Evolutionary conservation across 2,329 filamentous ascomycete species (phyloP).

Genomic region (Ascochyta lentis): DNA sequence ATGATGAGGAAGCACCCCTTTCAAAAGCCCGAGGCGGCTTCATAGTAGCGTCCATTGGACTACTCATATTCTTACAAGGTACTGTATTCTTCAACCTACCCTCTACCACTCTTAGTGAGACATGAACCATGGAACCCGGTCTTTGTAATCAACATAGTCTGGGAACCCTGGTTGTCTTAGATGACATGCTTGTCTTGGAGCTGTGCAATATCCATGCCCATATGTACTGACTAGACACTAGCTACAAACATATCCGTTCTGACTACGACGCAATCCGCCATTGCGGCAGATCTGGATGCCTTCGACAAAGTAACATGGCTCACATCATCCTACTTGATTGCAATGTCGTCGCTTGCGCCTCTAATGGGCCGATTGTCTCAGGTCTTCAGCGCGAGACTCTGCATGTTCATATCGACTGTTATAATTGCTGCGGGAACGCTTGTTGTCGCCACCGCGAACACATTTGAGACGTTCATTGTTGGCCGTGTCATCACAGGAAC

Average conservation of each 20-base stretch:
- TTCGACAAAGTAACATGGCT: slow-evolving; percentile 81
- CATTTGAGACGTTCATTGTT: slow-evolving; percentile 68
- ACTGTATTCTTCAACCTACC: slow-evolving; percentile 18
- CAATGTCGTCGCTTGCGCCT: slow-evolving; percentile 65
- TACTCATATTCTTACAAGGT: slow-evolving; percentile 68
- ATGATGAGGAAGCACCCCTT: slow-evolving; percentile 30
- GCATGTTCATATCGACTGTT: slow-evolving; percentile 68
- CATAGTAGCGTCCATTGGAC: slow-evolving; percentile 62
- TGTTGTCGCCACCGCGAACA: slow-evolving; percentile 67
- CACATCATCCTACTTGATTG: slow-evolving; percentile 73
- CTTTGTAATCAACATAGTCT: neutral
- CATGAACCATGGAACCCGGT: neutral
- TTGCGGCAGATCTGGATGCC: slow-evolving; percentile 76
- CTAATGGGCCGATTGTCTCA: slow-evolving; percentile 74
- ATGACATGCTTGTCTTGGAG: neutral
- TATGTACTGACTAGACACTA: slow-evolving; percentile 35
- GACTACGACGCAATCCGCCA: slow-evolving; percentile 78
- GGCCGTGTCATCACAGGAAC: slow-evolving; percentile 73
- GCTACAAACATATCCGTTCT: slow-evolving; percentile 79
- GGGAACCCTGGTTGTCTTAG: slow-evolving; percentile 42
- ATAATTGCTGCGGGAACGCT: slow-evolving; percentile 68
- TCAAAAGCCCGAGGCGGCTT: slow-evolving; percentile 41
- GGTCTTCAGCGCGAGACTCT: slow-evolving; percentile 73
- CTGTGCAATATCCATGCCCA: neutral
- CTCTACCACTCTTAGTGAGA: neutral